Base-by-base conservation (phyloP, 352 stramenopile genomes). In the Phytophthora sp. region DNA sequence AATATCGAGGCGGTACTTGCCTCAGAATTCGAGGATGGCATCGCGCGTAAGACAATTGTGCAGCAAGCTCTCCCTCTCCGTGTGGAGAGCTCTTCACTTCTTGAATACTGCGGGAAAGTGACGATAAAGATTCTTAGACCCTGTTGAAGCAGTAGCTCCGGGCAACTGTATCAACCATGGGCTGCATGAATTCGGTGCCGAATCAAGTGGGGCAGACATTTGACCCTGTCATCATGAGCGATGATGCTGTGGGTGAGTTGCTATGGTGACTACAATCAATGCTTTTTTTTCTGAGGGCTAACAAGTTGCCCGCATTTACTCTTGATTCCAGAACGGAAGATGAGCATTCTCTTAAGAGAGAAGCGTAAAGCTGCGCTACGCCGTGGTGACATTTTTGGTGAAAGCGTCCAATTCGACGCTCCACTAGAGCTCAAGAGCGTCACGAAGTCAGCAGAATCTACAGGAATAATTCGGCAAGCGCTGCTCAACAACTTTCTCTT, bases 401-500 rank as follows among this genome's bases (percentile, higher is more conserved):
- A 93, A 35, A 84, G 77, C 48, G 81, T 93, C 20, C 72, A 86
- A 38, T 77, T 91, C 23, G 77, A 87, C 61, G 62, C 68, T 9
- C 74, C 83, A 21, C 65, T 85, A 11, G 69, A 83, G 18, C 49
- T 71, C 15, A 61, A 62, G 18, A 50, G 57, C 18, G 56, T 81
- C 5, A 55, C 54, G 10, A 91, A 91, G 62, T 71, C 74, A 12
- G 34, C 72, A 8, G 77, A 84, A 30, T 79, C 75, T 13, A 74
- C 48, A 5, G 51, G 61, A 7, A 48, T 86, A 38, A 92, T 92
- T 52, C 64, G 80, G 18, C 75, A 88, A 34, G 69, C 83, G 10
- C 68, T 92, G 31, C 55, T 76, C n/a, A 80, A 67, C 57, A 90
- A 90, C 60, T 87, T 86, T 37, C 68, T 90, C 39, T 87, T 90